Percentiles rank a stretch among this genome's conserved stretches.
phyloP scores from a whole-genome alignment of 495 filamentous ascomycete genomes.

The Penicillium cosmopolitanum region DNA sequence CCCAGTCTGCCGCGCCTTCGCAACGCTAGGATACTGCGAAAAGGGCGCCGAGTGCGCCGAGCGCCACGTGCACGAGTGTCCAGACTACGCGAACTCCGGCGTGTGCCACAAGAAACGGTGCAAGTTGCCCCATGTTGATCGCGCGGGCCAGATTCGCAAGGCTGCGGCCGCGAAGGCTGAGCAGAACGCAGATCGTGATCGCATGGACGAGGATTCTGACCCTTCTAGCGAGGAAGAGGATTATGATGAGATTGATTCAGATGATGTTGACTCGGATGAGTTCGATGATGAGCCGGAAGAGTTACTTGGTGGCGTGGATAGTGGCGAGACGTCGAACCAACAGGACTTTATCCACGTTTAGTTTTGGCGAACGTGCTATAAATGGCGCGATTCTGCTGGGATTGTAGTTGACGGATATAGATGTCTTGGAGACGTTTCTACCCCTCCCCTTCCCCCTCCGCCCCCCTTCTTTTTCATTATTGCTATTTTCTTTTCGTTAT shows the following conservation, averaged over 20 bases:
- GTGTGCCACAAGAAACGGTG: slow-evolving; percentile 82
- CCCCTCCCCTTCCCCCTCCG: background rate
- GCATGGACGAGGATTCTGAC: slow-evolving; percentile 68
- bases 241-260: slow-evolving; percentile 71
- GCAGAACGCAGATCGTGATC: slow-evolving; percentile 33
- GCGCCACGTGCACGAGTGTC: slow-evolving; percentile 88
- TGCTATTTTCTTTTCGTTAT: background rate
- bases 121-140: slow-evolving; percentile 83
- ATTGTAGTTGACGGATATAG: slow-evolving; percentile 8
- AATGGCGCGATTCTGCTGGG: background rate
- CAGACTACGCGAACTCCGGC: slow-evolving; percentile 91
- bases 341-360: slow-evolving; percentile 70
- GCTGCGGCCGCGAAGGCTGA: slow-evolving; percentile 44
- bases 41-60: slow-evolving; percentile 78
- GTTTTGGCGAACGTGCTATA: slow-evolving; percentile 1
- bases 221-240: slow-evolving; percentile 85
- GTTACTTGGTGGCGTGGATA: slow-evolving; percentile 47
- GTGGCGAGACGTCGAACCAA: slow-evolving; percentile 62
- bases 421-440: too few relatives aligned
- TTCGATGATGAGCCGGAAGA: slow-evolving; percentile 69
- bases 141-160: slow-evolving; percentile 74
- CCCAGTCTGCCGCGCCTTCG: slow-evolving; percentile 83
- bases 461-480: background rate
- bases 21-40: slow-evolving; percentile 85
- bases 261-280: slow-evolving; percentile 89